Base-by-base conservation (phyloP, 2,329 filamentous ascomycete species). In the Aspergillus uvarum region DNA sequence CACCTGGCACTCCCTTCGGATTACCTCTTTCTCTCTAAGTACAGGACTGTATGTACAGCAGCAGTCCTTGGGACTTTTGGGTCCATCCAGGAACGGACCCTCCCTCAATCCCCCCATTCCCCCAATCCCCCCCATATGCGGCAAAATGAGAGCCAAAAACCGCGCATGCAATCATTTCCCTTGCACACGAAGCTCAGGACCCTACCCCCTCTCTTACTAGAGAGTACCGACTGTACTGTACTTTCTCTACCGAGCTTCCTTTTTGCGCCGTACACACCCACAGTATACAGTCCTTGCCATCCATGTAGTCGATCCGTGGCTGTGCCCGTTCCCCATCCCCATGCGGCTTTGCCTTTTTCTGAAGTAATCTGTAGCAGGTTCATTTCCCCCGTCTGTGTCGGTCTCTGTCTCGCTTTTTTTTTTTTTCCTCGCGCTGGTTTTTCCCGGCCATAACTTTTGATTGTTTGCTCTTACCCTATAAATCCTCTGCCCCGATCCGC, bases 221-320 rank as follows among this genome's bases (percentile, higher is more conserved):
- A 7, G 4, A 10, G 8, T 35, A 12, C 5, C 12, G 32, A 29
- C 26, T 29, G 7, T 29, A 22, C 22, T 22, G 7, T 32, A 32
- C 12, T 53, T 14, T 8, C 29, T 22, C 35, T 51, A 57, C 32
- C 31, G 21, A 32, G 47, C 47, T 55, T 10, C 47, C 47, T 29
- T 42, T 35, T n/a, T 58, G 22, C 22, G 4, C 31, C 31, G 31
- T 32, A 32, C 11, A 32, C 31, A 22, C 31, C 2, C 31, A 32
- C 31, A 32, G 31, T 32, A 32, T 7, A 32, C 31, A 16, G 50
- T 54, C 38, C 38, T 44, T 49, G 38, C 47, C 47, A 63, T 60
- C 61, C 58, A 63, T 60, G 61, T 38, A 63, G 61, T 53, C 61
- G 61, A 63, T 63, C 61, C 49, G 59, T 60, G 59, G 59, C 59